Conservation (phyloP, 352 stramenopile species). For the Saprolegnia diclina region DNA sequence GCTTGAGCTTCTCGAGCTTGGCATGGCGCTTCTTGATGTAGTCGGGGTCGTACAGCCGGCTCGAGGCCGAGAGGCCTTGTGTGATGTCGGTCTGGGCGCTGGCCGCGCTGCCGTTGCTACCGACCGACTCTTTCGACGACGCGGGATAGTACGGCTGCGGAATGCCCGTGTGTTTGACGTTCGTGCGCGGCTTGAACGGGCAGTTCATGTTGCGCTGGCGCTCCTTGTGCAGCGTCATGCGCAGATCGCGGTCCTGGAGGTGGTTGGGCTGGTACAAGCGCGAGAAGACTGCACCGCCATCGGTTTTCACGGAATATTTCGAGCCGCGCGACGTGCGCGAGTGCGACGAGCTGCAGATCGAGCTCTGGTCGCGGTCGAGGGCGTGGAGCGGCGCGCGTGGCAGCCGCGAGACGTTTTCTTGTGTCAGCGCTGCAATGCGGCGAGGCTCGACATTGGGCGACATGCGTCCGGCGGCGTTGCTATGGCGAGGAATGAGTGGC, state of each 20-base stretch:
- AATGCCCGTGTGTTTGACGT: constrained; percentile 30
- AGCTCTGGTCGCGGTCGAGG: constrained; percentile 42
- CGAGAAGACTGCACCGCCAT: constrained; percentile 75
- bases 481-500: constrained; percentile 17
- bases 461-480: background rate
- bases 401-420: constrained; percentile 74
- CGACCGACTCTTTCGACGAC: constrained; percentile 60
- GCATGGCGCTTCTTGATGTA: constrained; percentile 76
- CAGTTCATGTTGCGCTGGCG: constrained; percentile 54
- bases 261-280: constrained; percentile 79
- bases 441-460: constrained; percentile 3
- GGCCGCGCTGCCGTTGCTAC: constrained; percentile 47
- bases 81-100: constrained; percentile 72
- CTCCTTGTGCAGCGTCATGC: constrained; percentile 30
- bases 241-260: constrained; percentile 63
- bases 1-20: constrained; percentile 60
- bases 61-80: constrained; percentile 49
- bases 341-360: constrained; percentile 63
- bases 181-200: constrained; percentile 58
- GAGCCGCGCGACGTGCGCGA: constrained; percentile 45
- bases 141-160: constrained; percentile 34
- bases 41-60: constrained; percentile 76
- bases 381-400: constrained; percentile 36
- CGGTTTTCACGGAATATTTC: constrained; percentile 45
- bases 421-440: constrained; percentile 56